A percentile compares a stretch with the other conserved stretches of the same genome.
Evolutionary conservation across 495 filamentous ascomycete genomes (phyloP).

Genomic region (Penicillium angulare): DNA sequence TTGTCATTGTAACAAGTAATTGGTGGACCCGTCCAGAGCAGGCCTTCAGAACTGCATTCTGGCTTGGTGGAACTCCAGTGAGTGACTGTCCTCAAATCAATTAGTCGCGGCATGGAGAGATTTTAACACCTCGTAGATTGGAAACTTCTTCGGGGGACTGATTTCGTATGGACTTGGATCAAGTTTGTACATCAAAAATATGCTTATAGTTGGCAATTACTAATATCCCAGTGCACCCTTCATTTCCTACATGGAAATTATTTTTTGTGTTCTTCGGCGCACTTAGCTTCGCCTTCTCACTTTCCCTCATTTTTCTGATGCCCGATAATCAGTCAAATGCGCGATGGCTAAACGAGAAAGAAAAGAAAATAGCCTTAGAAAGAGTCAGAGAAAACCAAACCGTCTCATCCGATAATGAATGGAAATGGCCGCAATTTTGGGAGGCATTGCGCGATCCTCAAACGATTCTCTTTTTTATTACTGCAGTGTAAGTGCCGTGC

Average conservation of each 20-base stretch:
- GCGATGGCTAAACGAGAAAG: background rate
- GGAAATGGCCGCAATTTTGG: background rate
- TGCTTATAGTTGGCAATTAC: no score
- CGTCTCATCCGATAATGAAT: background rate
- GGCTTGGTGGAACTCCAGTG: background rate
- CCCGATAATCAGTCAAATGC: background rate
- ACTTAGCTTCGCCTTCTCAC: no score
- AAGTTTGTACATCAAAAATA: no score
- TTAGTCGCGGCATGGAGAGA: no score
- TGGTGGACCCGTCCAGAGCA: background rate
- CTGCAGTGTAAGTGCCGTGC: background rate
- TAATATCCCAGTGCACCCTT: no score
- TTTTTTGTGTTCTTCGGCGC: no score
- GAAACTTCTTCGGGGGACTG: no score
- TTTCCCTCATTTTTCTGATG: no score
- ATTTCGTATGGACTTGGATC: no score
- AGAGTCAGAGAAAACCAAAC: background rate
- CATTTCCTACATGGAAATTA: no score
- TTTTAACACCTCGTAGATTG: no score
- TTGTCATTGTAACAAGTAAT: background rate
- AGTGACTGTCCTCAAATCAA: no score
- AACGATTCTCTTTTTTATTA: background rate
- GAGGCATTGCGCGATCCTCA: background rate
- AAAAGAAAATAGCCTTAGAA: background rate
- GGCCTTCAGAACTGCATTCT: background rate